Percentiles rank a stretch among this genome's conserved stretches.
Evolutionary conservation across 805 yeast species (phyloP).

Genomic region (Cyberlindnera suaveolens): DNA sequence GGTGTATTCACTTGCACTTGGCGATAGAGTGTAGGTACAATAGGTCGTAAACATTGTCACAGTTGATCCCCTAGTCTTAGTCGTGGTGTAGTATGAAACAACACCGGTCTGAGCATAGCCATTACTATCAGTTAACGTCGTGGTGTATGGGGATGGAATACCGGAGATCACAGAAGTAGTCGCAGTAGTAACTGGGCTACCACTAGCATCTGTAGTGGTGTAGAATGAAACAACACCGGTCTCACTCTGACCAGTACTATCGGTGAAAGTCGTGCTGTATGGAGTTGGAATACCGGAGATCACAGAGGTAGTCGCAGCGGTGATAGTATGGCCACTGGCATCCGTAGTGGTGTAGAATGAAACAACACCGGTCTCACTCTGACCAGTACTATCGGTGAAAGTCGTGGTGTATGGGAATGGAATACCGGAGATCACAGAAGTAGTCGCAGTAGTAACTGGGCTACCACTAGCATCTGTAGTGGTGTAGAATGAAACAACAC

Average conservation of each 20-base stretch:
- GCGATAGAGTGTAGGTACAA: too few relatives aligned
- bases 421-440: too few relatives aligned
- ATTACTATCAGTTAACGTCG: slow-evolving; percentile 5
- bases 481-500: too few relatives aligned
- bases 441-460: too few relatives aligned
- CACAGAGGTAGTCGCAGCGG: too few relatives aligned
- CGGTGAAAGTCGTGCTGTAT: slow-evolving; percentile 5
- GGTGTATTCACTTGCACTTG: too few relatives aligned
- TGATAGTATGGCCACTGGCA: too few relatives aligned
- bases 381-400: too few relatives aligned
- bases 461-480: too few relatives aligned
- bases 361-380: too few relatives aligned
- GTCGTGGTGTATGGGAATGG: too few relatives aligned
- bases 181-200: slow-evolving; percentile 2
- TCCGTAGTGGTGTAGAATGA: too few relatives aligned
- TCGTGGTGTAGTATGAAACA: slow-evolving; percentile 5
- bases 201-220: slow-evolving; percentile 5
- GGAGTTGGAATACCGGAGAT: slow-evolving; percentile 3
- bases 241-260: slow-evolving; percentile 3
- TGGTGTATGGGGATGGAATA: neutral
- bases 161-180: neutral
- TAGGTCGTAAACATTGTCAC: slow-evolving; percentile 3
- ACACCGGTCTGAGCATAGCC: slow-evolving; percentile 3
- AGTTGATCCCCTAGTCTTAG: slow-evolving; percentile 1
- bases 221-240: slow-evolving; percentile 5